Evolutionary conservation across 305 asterid species (phyloP).

Genomic region (Solanum chacoense): DNA sequence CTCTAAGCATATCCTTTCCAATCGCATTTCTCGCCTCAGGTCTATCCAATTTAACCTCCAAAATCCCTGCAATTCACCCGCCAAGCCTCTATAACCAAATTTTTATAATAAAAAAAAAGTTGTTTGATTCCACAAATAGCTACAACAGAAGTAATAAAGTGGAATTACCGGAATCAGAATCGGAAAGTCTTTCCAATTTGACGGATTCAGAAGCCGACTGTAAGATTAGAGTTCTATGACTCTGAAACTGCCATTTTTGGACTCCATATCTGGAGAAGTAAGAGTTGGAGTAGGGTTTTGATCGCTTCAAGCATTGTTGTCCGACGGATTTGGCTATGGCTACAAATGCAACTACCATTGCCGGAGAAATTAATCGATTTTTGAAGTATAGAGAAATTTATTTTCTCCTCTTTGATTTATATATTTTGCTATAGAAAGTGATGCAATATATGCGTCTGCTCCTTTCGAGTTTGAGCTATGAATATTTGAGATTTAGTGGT

Average conservation of each 20-base stretch:
- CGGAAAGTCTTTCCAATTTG: slow-evolving; percentile 47
- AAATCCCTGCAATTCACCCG: slow-evolving; percentile 43
- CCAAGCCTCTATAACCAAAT: background rate
- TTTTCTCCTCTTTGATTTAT: background rate
- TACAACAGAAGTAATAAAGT: background rate
- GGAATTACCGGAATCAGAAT: slow-evolving; percentile 56
- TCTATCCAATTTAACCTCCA: slow-evolving; percentile 72
- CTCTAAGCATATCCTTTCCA: slow-evolving; percentile 71
- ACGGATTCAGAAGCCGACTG: slow-evolving; percentile 62
- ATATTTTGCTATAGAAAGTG: too few relatives aligned
- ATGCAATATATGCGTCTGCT: too few relatives aligned
- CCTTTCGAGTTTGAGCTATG: too few relatives aligned
- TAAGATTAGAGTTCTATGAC: slow-evolving; percentile 46
- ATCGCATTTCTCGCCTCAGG: slow-evolving; percentile 77
- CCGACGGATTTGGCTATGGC: slow-evolving; percentile 31
- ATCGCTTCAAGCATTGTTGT: slow-evolving; percentile 13
- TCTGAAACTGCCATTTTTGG: slow-evolving; percentile 25
- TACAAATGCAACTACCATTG: slow-evolving; percentile 19
- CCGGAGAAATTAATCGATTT: background rate
- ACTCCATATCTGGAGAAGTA: slow-evolving; percentile 4
- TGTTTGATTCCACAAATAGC: background rate
- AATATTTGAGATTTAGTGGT: too few relatives aligned
- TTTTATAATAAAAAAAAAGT: background rate
- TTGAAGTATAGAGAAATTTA: background rate
- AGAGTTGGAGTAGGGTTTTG: slow-evolving; percentile 9